A percentile compares a stretch with the other conserved stretches of the same genome.
Evolutionary conservation across 1,139 yeast genomes (phyloP).

Genomic region (Scheffersomyces insectosa): DNA sequence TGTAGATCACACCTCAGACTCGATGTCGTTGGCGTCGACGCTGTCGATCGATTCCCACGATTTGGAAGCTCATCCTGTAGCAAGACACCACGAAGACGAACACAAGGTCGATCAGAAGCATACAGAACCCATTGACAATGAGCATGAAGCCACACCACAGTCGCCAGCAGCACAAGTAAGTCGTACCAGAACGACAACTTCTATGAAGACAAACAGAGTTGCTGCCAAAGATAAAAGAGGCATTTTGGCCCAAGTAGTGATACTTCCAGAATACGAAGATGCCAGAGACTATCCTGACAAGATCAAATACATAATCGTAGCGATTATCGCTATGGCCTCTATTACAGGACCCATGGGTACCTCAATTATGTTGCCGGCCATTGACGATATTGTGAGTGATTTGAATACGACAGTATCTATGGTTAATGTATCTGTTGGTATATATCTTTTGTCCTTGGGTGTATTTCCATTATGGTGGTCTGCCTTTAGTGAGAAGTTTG

Average conservation of each 20-base stretch:
- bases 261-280: conserved; percentile 73
- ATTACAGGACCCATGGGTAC: conserved; percentile 93
- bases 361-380: conserved; percentile 78
- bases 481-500: conserved; percentile 70
- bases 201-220: conserved; percentile 20
- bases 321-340: conserved; percentile 71
- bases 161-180: no score
- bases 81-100: no score
- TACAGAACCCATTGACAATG: no score
- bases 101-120: no score
- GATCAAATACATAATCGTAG: conserved; percentile 56
- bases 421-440: conserved; percentile 80
- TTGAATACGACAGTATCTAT: conserved; percentile 57
- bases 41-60: no score
- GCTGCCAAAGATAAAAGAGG: conserved; percentile 54
- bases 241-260: conserved; percentile 47
- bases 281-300: conserved; percentile 60
- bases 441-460: conserved; percentile 72
- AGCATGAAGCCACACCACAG: no score
- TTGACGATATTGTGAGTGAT: conserved; percentile 55
- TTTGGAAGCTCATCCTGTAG: no score
- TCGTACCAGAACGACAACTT: no score
- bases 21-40: no score
- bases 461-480: conserved; percentile 92
- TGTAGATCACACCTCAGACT: no score